Base-by-base conservation (phyloP, 805 yeast genomes). In the Teunomyces gatunensis region DNA sequence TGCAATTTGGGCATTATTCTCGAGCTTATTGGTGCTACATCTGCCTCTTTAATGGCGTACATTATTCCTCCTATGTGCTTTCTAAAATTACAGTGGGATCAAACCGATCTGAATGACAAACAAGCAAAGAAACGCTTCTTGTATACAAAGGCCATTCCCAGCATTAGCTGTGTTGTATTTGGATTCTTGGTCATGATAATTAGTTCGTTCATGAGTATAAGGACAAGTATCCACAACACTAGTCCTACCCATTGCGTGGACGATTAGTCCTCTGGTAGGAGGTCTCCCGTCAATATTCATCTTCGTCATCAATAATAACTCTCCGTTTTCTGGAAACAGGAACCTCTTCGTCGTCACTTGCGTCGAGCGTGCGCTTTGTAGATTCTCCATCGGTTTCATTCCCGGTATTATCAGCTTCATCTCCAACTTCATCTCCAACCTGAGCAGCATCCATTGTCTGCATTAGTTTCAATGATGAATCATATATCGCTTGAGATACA, bases 1-100 rank as follows among this genome's bases (percentile, higher is more conserved):
- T 91, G 97, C 60, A 89, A 90, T 54, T 73, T 91, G 47, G 98
- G 98, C 1, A 87, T 94, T 10, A 84, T 92, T 25, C 73, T 91
- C 35, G 97, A 92, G 60, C 74, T 91, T 3, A 90, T 89, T 28
- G 98, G 98, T 1, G 91, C 97, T 0, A 86, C 96, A 0, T 86
- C 96, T 0, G 97, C 97, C 0, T 89, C 96, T 15, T 72, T 87
- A 33, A 84, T 92, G 85, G 97, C 98, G 0, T 91, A 88, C 61
- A 89, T 91, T 18, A 69, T 91, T 13, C 98, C 98, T 0, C 96
- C 97, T 3, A 63, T 85, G 62, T 91, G 97, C 57, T 87, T 78
- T 57, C 64, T 89, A 51, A 81, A 84, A 52, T 75, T 91, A 57
- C 79, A 89, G 0, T 48, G 69, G 71, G 65, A 63, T 33, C 53